phyloP scores from a whole-genome alignment of 2,329 filamentous ascomycete genomes.

The Acrodontium crateriforme region DNA sequence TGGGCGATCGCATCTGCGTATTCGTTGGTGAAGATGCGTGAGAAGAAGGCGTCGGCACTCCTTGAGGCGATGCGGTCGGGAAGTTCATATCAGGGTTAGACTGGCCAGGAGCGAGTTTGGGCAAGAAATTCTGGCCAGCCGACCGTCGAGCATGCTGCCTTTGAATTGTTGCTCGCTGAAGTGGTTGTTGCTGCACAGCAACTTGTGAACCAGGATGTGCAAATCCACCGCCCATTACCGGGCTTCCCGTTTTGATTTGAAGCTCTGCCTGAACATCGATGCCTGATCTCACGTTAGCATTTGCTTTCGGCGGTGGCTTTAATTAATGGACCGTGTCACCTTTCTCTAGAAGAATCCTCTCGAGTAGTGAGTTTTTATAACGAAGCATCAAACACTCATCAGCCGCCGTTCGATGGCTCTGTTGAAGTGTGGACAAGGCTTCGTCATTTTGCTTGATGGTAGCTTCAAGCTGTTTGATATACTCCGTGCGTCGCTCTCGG shows the following conservation, averaged over 20 bases:
- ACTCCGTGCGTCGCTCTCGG: slow-evolving; percentile 89
- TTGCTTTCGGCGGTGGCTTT: too few species aligned
- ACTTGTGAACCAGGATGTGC: slow-evolving; percentile 43
- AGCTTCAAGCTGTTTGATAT: slow-evolving; percentile 97
- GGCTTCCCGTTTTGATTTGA: slow-evolving; percentile 80
- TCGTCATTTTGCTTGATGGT: slow-evolving; percentile 96
- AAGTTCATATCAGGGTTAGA: slow-evolving; percentile 28
- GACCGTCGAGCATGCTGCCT: slow-evolving; percentile 41
- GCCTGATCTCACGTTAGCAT: too few species aligned
- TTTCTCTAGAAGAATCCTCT: slow-evolving; percentile 92
- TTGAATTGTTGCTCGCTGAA: slow-evolving; percentile 70
- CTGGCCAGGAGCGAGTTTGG: slow-evolving; percentile 25
- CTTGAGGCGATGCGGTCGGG: slow-evolving; percentile 51
- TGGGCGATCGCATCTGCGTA: slow-evolving; percentile 44
- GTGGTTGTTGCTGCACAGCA: slow-evolving; percentile 33
- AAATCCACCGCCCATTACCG: slow-evolving; percentile 55
- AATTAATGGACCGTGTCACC: slow-evolving; percentile 50
- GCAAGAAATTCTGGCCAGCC: slow-evolving; percentile 18
- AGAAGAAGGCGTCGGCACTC: slow-evolving; percentile 69
- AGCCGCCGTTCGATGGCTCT: slow-evolving; percentile 83
- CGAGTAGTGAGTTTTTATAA: slow-evolving; percentile 94
- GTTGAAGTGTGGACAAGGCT: slow-evolving; percentile 79
- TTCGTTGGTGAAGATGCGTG: slow-evolving; percentile 56
- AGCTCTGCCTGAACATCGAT: slow-evolving; percentile 97
- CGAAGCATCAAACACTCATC: slow-evolving; percentile 97